These are phyloP conservation scores for Prunus mongolica DNA, from an alignment of 306 rosid species.

Conservation along the genomic window DNA sequence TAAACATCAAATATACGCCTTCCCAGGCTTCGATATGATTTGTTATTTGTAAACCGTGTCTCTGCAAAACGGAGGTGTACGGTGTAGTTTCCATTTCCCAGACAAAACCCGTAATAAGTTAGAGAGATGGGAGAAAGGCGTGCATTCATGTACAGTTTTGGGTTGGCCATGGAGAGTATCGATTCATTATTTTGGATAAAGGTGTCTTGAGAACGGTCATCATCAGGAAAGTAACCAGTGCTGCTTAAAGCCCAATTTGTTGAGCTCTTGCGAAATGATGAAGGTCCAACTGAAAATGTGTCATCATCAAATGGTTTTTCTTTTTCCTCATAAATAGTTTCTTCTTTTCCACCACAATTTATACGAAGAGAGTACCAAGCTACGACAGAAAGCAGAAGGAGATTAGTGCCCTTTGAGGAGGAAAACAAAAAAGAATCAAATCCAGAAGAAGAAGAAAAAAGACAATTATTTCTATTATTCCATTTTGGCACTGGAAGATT, in stretches of 20 bases:
- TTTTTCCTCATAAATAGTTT: too few relatives aligned
- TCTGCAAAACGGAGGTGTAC: slow-evolving; percentile 43
- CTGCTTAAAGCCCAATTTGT: slow-evolving; percentile 54
- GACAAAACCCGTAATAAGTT: slow-evolving; percentile 40
- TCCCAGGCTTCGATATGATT: slow-evolving; percentile 36
- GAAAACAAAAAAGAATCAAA: too few relatives aligned
- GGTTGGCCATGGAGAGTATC: slow-evolving; percentile 22
- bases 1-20: slow-evolving; percentile 48
- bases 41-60: slow-evolving; percentile 14
- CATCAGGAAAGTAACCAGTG: slow-evolving; percentile 49
- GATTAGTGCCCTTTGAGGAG: not conserved
- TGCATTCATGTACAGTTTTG: slow-evolving; percentile 47
- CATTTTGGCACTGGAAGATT: too few relatives aligned
- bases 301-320: slow-evolving; percentile 32
- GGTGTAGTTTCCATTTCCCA: slow-evolving; percentile 36
- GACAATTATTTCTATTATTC: too few relatives aligned
- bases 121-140: slow-evolving; percentile 60
- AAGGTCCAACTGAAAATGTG: slow-evolving; percentile 15
- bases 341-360: slow-evolving; percentile 54
- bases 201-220: not conserved
- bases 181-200: slow-evolving; percentile 23
- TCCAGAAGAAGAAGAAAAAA: too few relatives aligned
- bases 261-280: slow-evolving; percentile 14
- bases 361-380: slow-evolving; percentile 43
- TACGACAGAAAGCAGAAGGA: slow-evolving; percentile 2